Evolutionary conservation across 768 basidiomycete genomes (phyloP), one percentile per base, ranked within the genome.

Genomic region (Leucocoprinus sp.): DNA sequence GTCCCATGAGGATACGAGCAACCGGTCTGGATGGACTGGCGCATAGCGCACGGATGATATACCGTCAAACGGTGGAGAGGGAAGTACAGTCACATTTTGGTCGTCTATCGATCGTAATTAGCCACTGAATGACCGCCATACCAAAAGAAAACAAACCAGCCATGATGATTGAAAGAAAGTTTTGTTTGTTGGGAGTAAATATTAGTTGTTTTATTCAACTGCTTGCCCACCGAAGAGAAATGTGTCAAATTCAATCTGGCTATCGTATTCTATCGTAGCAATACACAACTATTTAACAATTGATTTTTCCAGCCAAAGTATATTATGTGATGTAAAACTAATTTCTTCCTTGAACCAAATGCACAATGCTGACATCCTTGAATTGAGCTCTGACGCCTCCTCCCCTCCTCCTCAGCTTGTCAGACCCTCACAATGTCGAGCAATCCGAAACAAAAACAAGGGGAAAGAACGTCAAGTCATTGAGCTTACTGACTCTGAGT

Each of bases 1-100:
- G 63, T 98, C 95, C 95, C 95, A 98, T 50, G 87, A 84, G 9
- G 89, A 79, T 14, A 87, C 88, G 0, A 97, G 66, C 1, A 98
- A 66, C 15, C 84, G 80, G 44, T 84, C 73, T 2, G 92, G 82
- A 59, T 85, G 77, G 2, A 73, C 71, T 1, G 91, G 86, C 17
- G 91, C 89, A 63, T 86, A 97, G 24, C 76, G 72, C 22, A 97
- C 66, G 29, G 80, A 73, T 2, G 90, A 86, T 40, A 95, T 75
- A 54, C 84, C 85, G 64, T 96, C 92, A 54, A 89, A 84, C 0
- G 91, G 91, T 0, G 89, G 80, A 0, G 82, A 80, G 1, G 63
- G 61, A 1, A 57, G 46, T 2, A 55, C 54, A 2, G 53, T 55
- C 7, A 45, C 35, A 12, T 48, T 36, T 1, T 40, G 38, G 26